Percentiles rank a stretch among this genome's conserved stretches.
Conservation (phyloP, 1,284 basidiomycete genomes). For the Sporisorium graminicola region DNA sequence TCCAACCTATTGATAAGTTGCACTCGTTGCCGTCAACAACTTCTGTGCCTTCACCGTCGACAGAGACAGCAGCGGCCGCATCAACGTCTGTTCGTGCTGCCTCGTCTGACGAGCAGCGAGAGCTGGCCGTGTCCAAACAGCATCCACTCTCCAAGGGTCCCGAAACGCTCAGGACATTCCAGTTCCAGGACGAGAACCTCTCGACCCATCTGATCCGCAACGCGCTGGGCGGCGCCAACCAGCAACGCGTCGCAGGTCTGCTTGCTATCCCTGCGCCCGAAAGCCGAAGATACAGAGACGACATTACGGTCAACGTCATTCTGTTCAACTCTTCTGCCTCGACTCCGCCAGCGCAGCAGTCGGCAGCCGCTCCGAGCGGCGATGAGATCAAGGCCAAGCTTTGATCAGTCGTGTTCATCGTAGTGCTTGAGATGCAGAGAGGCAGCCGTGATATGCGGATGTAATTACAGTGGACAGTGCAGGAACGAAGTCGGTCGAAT, state of each 20-base stretch:
- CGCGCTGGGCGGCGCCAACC: slow-evolving; percentile 88
- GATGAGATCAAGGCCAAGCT: slow-evolving; percentile 37
- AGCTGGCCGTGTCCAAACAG: slow-evolving; percentile 51
- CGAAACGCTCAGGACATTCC: slow-evolving; percentile 53
- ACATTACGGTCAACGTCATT: slow-evolving; percentile 60
- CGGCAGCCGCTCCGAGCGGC: not conserved
- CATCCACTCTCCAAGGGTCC: slow-evolving; percentile 64
- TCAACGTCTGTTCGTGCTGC: slow-evolving; percentile 18
- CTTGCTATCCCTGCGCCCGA: slow-evolving; percentile 89
- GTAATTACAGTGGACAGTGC: not conserved
- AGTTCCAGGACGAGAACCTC: slow-evolving; percentile 80
- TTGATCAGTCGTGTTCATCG: slow-evolving; percentile 9
- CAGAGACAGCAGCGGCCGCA: not conserved
- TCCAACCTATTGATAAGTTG: slow-evolving; percentile 51
- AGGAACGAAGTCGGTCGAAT: not conserved
- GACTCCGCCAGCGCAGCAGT: slow-evolving; percentile 15
- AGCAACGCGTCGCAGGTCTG: slow-evolving; percentile 76
- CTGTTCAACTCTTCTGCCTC: slow-evolving; percentile 53
- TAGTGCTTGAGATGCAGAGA: not conserved
- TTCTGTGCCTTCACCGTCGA: not conserved
- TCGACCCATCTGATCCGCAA: slow-evolving; percentile 93
- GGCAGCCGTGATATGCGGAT: not conserved
- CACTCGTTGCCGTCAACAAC: slow-evolving; percentile 27
- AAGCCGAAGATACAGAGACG: slow-evolving; percentile 71
- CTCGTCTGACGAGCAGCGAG: slow-evolving; percentile 38